phyloP scores from a whole-genome alignment of 306 rosid species.

The Lathyrus tuberosus region DNA sequence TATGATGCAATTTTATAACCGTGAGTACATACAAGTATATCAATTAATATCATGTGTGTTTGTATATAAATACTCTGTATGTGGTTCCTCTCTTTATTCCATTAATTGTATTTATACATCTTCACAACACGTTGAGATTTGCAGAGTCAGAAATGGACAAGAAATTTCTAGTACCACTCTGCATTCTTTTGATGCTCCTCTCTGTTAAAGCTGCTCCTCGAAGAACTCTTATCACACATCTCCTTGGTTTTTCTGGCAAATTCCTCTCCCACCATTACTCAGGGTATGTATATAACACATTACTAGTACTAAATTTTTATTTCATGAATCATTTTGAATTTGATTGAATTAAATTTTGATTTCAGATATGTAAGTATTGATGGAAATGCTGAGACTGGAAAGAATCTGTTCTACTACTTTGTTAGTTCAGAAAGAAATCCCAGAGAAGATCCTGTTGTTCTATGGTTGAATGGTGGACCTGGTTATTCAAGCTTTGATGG shows the following conservation, averaged over 20 bases:
- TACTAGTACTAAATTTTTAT: neutral
- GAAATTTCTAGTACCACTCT: conserved; percentile 10
- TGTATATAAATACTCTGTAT: neutral
- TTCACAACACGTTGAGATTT: neutral
- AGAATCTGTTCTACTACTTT: conserved; percentile 74
- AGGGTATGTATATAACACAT: conserved; percentile 33
- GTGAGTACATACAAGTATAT: no score
- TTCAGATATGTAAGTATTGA: conserved; percentile 45
- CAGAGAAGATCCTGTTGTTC: conserved; percentile 71
- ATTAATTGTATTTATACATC: neutral
- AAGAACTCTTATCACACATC: conserved; percentile 36
- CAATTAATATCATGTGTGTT: no score
- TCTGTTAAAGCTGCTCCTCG: conserved; percentile 37
- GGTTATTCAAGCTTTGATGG: conserved; percentile 95
- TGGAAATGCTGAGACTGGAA: conserved; percentile 51
- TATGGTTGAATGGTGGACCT: conserved; percentile 95
- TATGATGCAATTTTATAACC: no score
- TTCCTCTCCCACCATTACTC: conserved; percentile 49
- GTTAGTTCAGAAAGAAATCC: conserved; percentile 73
- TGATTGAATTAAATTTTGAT: neutral
- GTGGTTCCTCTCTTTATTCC: neutral
- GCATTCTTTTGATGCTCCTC: conserved; percentile 26
- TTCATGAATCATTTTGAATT: neutral
- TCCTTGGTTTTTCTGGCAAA: conserved; percentile 38
- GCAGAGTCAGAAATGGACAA: conserved; percentile 28